Base-by-base conservation (phyloP, 352 stramenopile genomes). In the Phytophthora citrophthora region DNA sequence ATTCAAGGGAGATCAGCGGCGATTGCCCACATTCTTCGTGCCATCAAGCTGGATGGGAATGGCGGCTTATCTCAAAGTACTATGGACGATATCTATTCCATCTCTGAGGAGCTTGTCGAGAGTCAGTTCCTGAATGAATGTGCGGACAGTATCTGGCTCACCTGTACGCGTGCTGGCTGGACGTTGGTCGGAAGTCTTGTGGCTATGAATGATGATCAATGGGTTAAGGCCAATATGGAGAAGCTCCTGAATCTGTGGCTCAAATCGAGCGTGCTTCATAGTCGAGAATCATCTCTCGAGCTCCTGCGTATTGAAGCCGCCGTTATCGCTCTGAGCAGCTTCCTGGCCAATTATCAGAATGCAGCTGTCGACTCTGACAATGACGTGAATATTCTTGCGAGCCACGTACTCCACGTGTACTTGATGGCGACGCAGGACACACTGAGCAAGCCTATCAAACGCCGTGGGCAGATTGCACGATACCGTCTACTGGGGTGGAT, bases 101-200 rank as follows among this genome's bases (percentile, higher is more conserved):
- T 92, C 15, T 88, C 88, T 1, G 81, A 91, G 50, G 70, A 81
- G 44, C 78, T 96, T 36, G 69, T 96, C 9, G 83, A 89, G 41
- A 93, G 81, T 43, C 88, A 96, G 55, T 95, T 93, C 49, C 63
- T 86, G 18, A 83, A 87, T 56, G 76, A 82, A 20, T 93, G 81
- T 55, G 68, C 74, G 3, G 88, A 96, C 59, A 93, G 86, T 52
- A 82, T 95, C 29, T 96, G 88, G 88, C 68, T 96, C 31, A 96
- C 88, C 10, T 96, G 86, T 54, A 96, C 88, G 5, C 86, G 88
- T 13, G 88, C 84, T 47, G 88, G 88, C 13, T 96, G 88, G 88
- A 88, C 74, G 5, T 43, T 96, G n/a, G 60, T 94, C 7, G 74
- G 85, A 26, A 92, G 81, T 57, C 57, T 96, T 10, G 76, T 91